Percentiles rank a stretch among this genome's conserved stretches.
These are phyloP conservation scores for Chaetomiaceae sp. DNA, from an alignment of 2,329 filamentous ascomycete genomes.

Conservation along the genomic window DNA sequence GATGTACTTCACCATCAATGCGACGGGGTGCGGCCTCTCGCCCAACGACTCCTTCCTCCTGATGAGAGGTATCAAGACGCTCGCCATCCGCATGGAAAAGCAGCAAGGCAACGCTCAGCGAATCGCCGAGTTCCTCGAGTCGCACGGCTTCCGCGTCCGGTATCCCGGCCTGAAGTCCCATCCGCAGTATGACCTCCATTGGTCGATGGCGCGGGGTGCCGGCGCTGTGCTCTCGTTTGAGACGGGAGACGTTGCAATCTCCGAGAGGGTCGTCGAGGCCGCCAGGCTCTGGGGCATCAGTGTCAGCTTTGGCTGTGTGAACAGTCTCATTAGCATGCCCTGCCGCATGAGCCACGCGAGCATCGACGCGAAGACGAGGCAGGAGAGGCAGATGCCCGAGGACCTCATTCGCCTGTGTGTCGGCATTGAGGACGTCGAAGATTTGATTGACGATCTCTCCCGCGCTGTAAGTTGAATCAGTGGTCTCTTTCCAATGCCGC, in stretches of 20 bases:
- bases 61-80: conserved; percentile 91
- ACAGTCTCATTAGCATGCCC: conserved; percentile 98
- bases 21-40: conserved; percentile 86
- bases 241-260: conserved; percentile 78
- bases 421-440: conserved; percentile 88
- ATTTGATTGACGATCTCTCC: conserved; percentile 87
- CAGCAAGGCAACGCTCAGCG: conserved; percentile 88
- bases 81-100: conserved; percentile 98
- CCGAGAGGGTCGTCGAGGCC: conserved; percentile 90
- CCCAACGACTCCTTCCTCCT: conserved; percentile 96
- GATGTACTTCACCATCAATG: conserved; percentile 95
- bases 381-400: conserved; percentile 88
- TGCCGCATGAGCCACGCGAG: conserved; percentile 99
- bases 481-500: not conserved
- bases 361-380: conserved; percentile 90
- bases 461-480: conserved; percentile 66
- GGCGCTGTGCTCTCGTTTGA: conserved; percentile 95
- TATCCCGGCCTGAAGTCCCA: conserved; percentile 93
- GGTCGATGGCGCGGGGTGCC: conserved; percentile 89
- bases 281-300: conserved; percentile 91
- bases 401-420: conserved; percentile 95
- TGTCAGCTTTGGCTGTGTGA: conserved; percentile 96
- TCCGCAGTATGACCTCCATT: conserved; percentile 93
- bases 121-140: conserved; percentile 89
- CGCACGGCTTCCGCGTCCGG: conserved; percentile 86